phyloP scores from a whole-genome alignment of 2,329 filamentous ascomycete genomes.

The Fusarium pseudoanthophilum region DNA sequence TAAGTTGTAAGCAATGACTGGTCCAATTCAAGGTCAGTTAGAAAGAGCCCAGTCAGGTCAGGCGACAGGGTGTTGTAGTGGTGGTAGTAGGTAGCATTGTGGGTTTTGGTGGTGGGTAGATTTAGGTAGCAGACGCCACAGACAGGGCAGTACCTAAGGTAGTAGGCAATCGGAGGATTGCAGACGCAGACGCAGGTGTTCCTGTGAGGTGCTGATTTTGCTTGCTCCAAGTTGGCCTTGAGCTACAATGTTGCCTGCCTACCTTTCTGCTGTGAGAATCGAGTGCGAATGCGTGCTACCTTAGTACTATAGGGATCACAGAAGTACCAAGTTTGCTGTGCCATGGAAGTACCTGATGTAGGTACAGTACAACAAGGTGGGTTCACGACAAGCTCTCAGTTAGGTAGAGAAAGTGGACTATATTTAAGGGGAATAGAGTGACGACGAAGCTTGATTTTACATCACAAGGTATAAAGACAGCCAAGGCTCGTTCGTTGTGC shows the following conservation, averaged over 20 bases:
- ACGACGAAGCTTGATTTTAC: slow-evolving; percentile 4
- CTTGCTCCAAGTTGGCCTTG: not conserved
- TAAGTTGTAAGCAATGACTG: slow-evolving; percentile 40
- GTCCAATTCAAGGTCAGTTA: slow-evolving; percentile 27
- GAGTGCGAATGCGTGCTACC: not conserved
- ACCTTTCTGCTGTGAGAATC: not conserved
- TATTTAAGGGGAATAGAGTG: not conserved
- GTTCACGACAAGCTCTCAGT: slow-evolving; percentile 11
- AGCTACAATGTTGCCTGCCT: not conserved
- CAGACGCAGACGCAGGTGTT: not conserved
- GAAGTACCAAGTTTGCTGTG: not conserved
- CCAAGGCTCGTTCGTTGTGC: not conserved
- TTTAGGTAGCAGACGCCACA: slow-evolving; percentile 20
- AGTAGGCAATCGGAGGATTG: slow-evolving; percentile 18
- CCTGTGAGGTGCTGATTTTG: not conserved
- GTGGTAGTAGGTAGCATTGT: slow-evolving; percentile 6
- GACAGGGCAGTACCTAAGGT: slow-evolving; percentile 4
- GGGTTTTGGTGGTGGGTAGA: slow-evolving; percentile 31
- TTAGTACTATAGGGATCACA: not conserved
- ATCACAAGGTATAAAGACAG: not conserved
- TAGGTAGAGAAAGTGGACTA: slow-evolving; percentile 16
- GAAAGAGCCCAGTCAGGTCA: slow-evolving; percentile 29
- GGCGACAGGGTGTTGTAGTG: slow-evolving; percentile 37
- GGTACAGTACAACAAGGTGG: slow-evolving; percentile 11
- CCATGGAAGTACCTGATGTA: slow-evolving; percentile 20